A percentile compares a stretch with the other conserved stretches of the same genome.
These are phyloP conservation scores for Trypanosoma boissoni DNA, from an alignment of 208 protist species.

Conservation along the genomic window DNA sequence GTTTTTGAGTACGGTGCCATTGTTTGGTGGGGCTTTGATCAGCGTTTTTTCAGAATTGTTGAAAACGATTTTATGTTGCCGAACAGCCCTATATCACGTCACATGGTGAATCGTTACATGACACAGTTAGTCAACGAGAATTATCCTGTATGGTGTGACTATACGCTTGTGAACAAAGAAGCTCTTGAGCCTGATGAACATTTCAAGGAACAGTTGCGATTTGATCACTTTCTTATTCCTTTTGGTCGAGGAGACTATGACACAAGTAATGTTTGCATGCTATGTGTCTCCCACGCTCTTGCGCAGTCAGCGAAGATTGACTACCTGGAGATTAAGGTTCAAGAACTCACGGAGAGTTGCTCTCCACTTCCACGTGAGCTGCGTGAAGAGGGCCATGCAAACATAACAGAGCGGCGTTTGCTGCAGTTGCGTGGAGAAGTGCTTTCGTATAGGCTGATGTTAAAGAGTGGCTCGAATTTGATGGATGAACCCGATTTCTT, in stretches of 20 bases:
- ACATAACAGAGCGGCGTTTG: slow-evolving; percentile 58
- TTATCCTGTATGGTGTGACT: slow-evolving; percentile 84
- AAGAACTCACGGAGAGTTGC: slow-evolving; percentile 61
- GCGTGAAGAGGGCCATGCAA: slow-evolving; percentile 53
- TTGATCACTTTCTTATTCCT: slow-evolving; percentile 78
- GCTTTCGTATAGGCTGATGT: slow-evolving; percentile 69
- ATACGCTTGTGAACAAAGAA: slow-evolving; percentile 48
- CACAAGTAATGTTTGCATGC: slow-evolving; percentile 61
- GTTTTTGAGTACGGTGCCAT: slow-evolving; percentile 74
- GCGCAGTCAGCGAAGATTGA: slow-evolving; percentile 83
- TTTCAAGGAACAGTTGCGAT: slow-evolving; percentile 56
- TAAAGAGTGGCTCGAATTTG: slow-evolving; percentile 78
- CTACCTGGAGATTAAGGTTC: slow-evolving; percentile 75
- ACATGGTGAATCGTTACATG: slow-evolving; percentile 68
- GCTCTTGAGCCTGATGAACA: slow-evolving; percentile 60
- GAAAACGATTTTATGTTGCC: slow-evolving; percentile 81
- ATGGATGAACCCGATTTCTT: slow-evolving; percentile 83
- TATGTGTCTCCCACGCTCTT: slow-evolving; percentile 68
- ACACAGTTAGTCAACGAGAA: slow-evolving; percentile 69
- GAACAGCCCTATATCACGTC: slow-evolving; percentile 44
- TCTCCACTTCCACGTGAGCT: slow-evolving; percentile 66
- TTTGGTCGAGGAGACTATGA: slow-evolving; percentile 51
- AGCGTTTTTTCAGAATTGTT: slow-evolving; percentile 77
- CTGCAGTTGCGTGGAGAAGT: slow-evolving; percentile 70
- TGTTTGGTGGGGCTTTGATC: slow-evolving; percentile 81